Conservation (phyloP, 371 early-diverging fungal species). For the Choanephora cucurbitarum region DNA sequence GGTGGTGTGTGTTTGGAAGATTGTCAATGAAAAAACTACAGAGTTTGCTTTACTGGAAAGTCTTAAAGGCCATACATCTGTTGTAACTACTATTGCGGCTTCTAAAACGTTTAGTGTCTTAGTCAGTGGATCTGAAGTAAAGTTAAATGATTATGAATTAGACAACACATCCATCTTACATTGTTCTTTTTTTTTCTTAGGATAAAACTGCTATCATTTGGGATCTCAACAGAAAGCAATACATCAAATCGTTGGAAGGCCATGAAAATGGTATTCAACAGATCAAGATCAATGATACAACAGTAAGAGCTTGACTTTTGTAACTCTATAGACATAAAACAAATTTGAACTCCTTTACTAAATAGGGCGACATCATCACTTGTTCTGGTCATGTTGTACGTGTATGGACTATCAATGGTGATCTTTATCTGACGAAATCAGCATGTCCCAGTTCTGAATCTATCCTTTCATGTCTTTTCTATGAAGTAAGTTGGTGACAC, state of each 20-base stretch:
- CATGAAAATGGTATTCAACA: conserved; percentile 63
- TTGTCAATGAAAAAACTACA: conserved; percentile 40
- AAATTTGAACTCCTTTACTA: not conserved
- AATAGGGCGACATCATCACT: conserved; percentile 71
- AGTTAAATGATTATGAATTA: not conserved
- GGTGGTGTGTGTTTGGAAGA: conserved; percentile 72
- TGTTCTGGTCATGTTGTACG: conserved; percentile 62
- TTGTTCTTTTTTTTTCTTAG: conserved; percentile 24
- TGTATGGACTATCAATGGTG: conserved; percentile 78
- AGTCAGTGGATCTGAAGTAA: conserved; percentile 68
- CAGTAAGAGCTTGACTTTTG: conserved; percentile 34
- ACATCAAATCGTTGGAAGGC: conserved; percentile 59
- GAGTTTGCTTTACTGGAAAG: conserved; percentile 59
- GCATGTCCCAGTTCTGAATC: conserved; percentile 59
- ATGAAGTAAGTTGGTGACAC: conserved; percentile 42
- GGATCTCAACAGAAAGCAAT: conserved; percentile 74
- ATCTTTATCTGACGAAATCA: conserved; percentile 58
- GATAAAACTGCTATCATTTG: conserved; percentile 74
- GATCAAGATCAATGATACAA: conserved; percentile 62
- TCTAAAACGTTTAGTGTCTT: conserved; percentile 71
- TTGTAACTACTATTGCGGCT: conserved; percentile 58
- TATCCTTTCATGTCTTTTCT: conserved; percentile 60
- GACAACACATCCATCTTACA: too few relatives aligned
- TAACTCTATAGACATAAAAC: too few relatives aligned
- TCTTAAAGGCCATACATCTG: conserved; percentile 67